These are phyloP conservation scores for Mrakia gelida DNA, from an alignment of 768 basidiomycete genomes.

Conservation along the genomic window DNA sequence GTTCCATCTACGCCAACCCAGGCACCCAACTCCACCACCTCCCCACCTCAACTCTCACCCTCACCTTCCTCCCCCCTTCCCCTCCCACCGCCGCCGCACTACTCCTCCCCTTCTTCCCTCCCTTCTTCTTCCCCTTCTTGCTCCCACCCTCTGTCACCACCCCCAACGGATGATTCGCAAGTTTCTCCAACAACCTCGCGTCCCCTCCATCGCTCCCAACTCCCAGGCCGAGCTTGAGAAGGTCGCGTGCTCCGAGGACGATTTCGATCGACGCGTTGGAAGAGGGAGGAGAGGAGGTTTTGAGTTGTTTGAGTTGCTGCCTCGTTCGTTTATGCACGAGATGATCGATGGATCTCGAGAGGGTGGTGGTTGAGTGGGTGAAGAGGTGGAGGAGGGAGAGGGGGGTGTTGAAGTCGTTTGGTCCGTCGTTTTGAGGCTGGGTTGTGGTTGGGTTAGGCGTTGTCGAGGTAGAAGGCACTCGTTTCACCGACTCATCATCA, in stretches of 20 bases:
- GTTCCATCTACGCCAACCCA: not conserved
- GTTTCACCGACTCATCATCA: not conserved
- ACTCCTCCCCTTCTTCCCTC: not conserved
- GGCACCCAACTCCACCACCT: conserved; percentile 16
- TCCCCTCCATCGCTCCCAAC: not conserved
- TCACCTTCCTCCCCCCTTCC: not conserved
- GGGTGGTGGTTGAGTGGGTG: not conserved
- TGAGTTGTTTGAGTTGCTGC: not conserved
- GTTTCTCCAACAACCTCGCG: not conserved
- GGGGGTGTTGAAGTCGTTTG: not conserved
- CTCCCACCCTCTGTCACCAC: not conserved
- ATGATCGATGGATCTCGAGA: not conserved
- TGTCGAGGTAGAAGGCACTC: not conserved
- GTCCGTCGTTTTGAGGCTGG: not conserved
- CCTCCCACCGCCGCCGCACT: not conserved
- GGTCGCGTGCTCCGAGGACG: not conserved
- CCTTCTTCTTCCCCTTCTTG: not conserved
- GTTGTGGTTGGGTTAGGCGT: not conserved
- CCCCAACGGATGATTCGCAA: not conserved
- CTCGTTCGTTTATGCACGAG: not conserved
- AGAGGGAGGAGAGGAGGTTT: not conserved
- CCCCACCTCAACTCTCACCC: conserved; percentile 5
- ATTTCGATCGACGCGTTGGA: not conserved
- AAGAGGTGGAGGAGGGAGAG: not conserved
- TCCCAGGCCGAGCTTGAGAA: not conserved